Evolutionary conservation across 108 stramenopile genomes (phyloP), one percentile per base, ranked within the genome.

Genomic region (Poteriospumella lacustris): DNA sequence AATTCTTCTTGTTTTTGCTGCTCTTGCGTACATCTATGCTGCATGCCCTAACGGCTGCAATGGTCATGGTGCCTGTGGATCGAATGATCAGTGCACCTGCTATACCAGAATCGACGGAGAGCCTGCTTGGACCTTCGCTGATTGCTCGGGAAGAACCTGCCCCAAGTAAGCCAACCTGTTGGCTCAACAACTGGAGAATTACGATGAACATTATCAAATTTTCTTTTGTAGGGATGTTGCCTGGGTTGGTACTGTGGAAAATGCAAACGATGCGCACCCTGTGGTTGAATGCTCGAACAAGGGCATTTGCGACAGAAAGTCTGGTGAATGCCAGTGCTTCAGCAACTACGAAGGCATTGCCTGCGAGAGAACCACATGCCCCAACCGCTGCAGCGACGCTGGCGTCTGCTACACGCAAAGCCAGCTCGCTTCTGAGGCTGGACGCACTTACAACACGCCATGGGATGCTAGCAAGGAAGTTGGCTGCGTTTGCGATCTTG

Each of bases 401-500:
- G 82, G 86, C 24, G 79, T 78, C 47, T 88, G 87, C 75, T 79
- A 82, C 79, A 89, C 89, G 40, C 86, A 91, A 76, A 87, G 84
- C 68, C 78, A 89, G 56, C 88, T 91, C 29, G 93, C 91, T 1
- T 67, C 69, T 29, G 80, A 85, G 52, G 78, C 59, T 33, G 67
- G 58, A 33, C 33, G 52, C 39, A 67, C 64, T 19, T 87, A 85
- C 82, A 15, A 1, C 28, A 42, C 43, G 26, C 77, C 89, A 41
- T 92, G 92, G 93, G 93, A 93, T 77, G 89, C 91, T 24, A 75
- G 84, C 33, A 91, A 92, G 78, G 80, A 90, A 78, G 85, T 87
- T 42, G 91, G 91, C 43, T 93, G 93, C 85, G 86, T 87, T 78
- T 93, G 93, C 77, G 93, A 93, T 80, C 56, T 80, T 9, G 93